Evolutionary conservation across 2,329 filamentous ascomycete species (phyloP).

Genomic region (Aspergillus sp.): DNA sequence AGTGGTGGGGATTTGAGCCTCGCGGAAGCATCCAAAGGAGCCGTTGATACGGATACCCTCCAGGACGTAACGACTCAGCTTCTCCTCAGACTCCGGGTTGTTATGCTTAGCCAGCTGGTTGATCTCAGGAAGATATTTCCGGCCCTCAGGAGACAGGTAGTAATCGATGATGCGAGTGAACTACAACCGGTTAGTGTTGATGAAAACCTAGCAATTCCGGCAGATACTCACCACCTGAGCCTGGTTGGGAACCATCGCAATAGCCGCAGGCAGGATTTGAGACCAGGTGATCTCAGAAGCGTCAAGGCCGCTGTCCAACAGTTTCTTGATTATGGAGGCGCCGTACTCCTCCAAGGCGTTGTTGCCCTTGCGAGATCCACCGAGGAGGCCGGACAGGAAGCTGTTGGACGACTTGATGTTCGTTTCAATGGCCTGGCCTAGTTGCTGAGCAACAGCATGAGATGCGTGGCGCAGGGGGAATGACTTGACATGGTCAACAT

Average conservation of each 20-base stretch:
- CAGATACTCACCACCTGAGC: constrained; percentile 57
- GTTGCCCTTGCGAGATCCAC: constrained; percentile 43
- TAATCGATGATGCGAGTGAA: constrained; percentile 67
- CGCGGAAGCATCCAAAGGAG: constrained; percentile 53
- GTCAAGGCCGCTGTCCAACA: constrained; percentile 56
- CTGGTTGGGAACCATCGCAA: constrained; percentile 62
- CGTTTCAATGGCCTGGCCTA: constrained; percentile 55
- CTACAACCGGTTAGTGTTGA: constrained; percentile 23
- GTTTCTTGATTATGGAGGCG: constrained; percentile 53
- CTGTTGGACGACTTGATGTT: constrained; percentile 55
- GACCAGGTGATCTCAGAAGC: constrained; percentile 61
- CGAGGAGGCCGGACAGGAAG: constrained; percentile 46
- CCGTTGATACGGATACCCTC: constrained; percentile 64
- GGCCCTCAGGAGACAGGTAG: constrained; percentile 54
- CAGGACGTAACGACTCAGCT: constrained; percentile 60
- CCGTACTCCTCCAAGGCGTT: constrained; percentile 57
- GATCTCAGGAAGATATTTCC: constrained; percentile 52
- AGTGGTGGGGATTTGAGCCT: constrained; percentile 41
- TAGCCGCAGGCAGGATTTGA: constrained; percentile 60
- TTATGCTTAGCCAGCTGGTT: constrained; percentile 51
- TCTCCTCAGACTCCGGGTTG: constrained; percentile 50
- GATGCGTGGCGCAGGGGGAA: constrained; percentile 56
- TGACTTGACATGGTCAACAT: constrained; percentile 58
- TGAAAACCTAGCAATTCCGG: too few relatives aligned
- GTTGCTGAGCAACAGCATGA: constrained; percentile 48